phyloP scores from a whole-genome alignment of 2,329 filamentous ascomycete genomes.

The Calonectria honghensis region DNA sequence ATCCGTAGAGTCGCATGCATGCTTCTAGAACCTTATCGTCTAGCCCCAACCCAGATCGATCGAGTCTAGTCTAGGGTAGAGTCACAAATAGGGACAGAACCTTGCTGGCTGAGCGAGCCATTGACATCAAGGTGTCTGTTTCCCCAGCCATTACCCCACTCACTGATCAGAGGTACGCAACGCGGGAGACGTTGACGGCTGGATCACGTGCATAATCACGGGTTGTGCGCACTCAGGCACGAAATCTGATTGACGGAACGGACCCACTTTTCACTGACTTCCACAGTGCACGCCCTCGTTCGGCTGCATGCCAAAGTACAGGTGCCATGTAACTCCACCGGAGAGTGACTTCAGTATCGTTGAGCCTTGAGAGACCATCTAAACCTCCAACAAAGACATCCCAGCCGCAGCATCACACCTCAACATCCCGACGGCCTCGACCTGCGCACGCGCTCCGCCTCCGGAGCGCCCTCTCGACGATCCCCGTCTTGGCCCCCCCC shows the following conservation, averaged over 20 bases:
- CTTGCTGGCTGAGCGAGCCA: slow-evolving; percentile 34
- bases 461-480: slow-evolving; percentile 45
- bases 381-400: slow-evolving; percentile 49
- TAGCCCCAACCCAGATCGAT: slow-evolving; percentile 41
- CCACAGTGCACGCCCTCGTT: slow-evolving; percentile 46
- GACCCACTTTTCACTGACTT: slow-evolving; percentile 44
- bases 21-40: slow-evolving; percentile 38
- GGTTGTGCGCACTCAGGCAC: slow-evolving; percentile 45
- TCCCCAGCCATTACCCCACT: slow-evolving; percentile 44
- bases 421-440: slow-evolving; percentile 42
- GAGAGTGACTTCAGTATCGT: slow-evolving; percentile 59
- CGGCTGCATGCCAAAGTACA: slow-evolving; percentile 59
- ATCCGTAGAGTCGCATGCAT: slow-evolving; percentile 28
- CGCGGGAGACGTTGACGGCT: slow-evolving; percentile 45
- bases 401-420: slow-evolving; percentile 36
- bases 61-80: slow-evolving; percentile 35
- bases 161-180: slow-evolving; percentile 49
- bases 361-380: slow-evolving; percentile 47
- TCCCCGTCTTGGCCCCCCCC: slow-evolving; percentile 45
- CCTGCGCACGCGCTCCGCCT: slow-evolving; percentile 40
- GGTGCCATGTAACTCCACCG: slow-evolving; percentile 58
- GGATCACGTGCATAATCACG: slow-evolving; percentile 52
- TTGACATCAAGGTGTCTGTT: slow-evolving; percentile 54
- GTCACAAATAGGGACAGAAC: slow-evolving; percentile 18
- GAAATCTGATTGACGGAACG: slow-evolving; percentile 46